These are phyloP conservation scores for Spathaspora gorwiae DNA, from an alignment of 805 yeast species.

Conservation along the genomic window DNA sequence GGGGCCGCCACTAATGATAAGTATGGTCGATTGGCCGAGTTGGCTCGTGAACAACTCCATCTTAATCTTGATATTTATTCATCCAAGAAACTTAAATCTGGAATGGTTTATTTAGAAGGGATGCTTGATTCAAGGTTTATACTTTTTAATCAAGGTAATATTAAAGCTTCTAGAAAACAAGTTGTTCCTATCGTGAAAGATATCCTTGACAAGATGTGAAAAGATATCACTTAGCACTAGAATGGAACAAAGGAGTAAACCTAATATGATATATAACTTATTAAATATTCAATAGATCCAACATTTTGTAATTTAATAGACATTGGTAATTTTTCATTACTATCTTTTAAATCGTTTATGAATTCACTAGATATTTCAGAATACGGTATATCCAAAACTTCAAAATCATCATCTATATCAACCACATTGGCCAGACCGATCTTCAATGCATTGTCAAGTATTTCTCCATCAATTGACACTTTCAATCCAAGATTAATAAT, in stretches of 20 bases:
- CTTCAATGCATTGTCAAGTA: slow-evolving; percentile 23
- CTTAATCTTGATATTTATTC: slow-evolving; percentile 23
- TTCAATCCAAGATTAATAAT: slow-evolving; percentile 32
- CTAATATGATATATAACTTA: slow-evolving; percentile 5
- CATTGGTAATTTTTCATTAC: slow-evolving; percentile 17
- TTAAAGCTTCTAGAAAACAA: slow-evolving; percentile 75
- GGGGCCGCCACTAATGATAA: slow-evolving; percentile 1
- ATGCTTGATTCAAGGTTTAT: slow-evolving; percentile 12
- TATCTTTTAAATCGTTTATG: slow-evolving; percentile 9
- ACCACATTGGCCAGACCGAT: neutral
- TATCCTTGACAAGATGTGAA: slow-evolving; percentile 16
- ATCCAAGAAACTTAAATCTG: slow-evolving; percentile 9
- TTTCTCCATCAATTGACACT: slow-evolving; percentile 16
- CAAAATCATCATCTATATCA: slow-evolving; percentile 13
- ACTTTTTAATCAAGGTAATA: slow-evolving; percentile 44
- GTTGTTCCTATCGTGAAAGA: slow-evolving; percentile 63
- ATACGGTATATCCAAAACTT: slow-evolving; percentile 12
- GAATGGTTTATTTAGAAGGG: slow-evolving; percentile 7
- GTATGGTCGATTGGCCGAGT: slow-evolving; percentile 17
- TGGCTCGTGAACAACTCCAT: slow-evolving; percentile 17
- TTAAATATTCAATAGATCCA: slow-evolving; percentile 3
- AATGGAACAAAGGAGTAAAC: too few relatives aligned
- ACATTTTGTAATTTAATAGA: slow-evolving; percentile 6
- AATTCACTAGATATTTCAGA: slow-evolving; percentile 13
- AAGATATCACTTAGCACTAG: neutral